Base-by-base conservation (phyloP, 164 flowering plant genomes). In the Litsea cubeba region DNA sequence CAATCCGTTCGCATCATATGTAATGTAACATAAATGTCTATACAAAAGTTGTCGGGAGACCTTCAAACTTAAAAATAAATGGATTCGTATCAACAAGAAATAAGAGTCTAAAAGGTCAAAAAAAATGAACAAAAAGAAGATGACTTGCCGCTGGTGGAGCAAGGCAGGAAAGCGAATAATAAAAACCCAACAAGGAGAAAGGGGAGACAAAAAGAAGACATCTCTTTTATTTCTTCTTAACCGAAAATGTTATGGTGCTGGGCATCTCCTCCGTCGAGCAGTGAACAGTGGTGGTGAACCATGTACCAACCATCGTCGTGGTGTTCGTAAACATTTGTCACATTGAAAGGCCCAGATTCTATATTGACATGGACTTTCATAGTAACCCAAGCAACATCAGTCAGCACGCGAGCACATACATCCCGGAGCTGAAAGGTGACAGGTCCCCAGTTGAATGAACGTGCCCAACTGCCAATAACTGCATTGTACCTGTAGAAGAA, bases 381-480 rank as follows among this genome's bases (percentile, higher is more conserved):
- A 66, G 97, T 94, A 40, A 96, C 97, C 99, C 99, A 96, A 66
- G 99, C 99, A 88, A 88, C 82, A 57, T 87, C 98, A 22, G 93
- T 74, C 57, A 88, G 79, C 22, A 94, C 95, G 50, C 98, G 83
- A 30, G 86, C 88, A 64, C 87, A 69, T 82, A 94, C 95, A 76
- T 96, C 95, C 57, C 88, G 82, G 5, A 96, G 75, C 87, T 92
- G 91, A 74, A 92, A 87, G 76, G 87, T 85, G 63, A 80, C 79
- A 18, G 80, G 90, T 66, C 85, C 92, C 97, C 95, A 90, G 74
- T 77, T 83, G 70, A 91, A 91, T 11, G 84, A 86, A 65, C 85
- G 71, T 78, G 85, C 87, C 98, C 98, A 91, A 76, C 97, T 90
- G 76, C 81, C 85, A 68, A 96, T 88, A 60, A 96, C 95, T 20